Conservation (phyloP, 164 flowering plant species). For the Platanus orientalis region DNA sequence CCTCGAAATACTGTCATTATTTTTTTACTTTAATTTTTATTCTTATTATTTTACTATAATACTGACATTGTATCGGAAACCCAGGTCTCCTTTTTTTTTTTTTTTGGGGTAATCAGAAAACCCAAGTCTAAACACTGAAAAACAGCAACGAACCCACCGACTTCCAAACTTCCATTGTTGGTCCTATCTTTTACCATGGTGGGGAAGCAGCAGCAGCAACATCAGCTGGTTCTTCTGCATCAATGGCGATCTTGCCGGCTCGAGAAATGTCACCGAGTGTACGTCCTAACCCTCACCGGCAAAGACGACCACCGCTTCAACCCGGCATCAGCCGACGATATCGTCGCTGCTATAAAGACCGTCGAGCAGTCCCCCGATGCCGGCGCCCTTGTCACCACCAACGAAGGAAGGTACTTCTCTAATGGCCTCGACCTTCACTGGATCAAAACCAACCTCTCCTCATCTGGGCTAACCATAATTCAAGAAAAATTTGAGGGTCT, state of each 20-base stretch:
- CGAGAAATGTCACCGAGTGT: slow-evolving; percentile 5
- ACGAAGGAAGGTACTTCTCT: slow-evolving; percentile 19
- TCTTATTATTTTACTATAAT: too few relatives aligned
- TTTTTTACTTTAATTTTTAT: too few relatives aligned
- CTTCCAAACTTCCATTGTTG: too few relatives aligned
- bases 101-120: too few relatives aligned
- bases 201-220: neutral
- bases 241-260: slow-evolving; percentile 8
- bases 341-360: slow-evolving; percentile 1
- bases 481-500: slow-evolving; percentile 12
- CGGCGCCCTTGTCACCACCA: slow-evolving; percentile 18
- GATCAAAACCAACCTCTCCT: slow-evolving; percentile 4
- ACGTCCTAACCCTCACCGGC: slow-evolving; percentile 11
- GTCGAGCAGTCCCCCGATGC: slow-evolving; percentile 8
- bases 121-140: too few relatives aligned
- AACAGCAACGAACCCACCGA: too few relatives aligned
- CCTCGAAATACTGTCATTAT: too few relatives aligned
- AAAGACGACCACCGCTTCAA: slow-evolving; percentile 15
- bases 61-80: too few relatives aligned
- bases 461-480: neutral
- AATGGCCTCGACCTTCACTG: slow-evolving; percentile 18
- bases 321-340: slow-evolving; percentile 10
- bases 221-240: neutral
- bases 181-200: too few relatives aligned
- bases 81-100: too few relatives aligned